Percentiles rank a stretch among this genome's conserved stretches.
phyloP scores from a whole-genome alignment of 257 asterid genomes.

The Solanum chaucha region DNA sequence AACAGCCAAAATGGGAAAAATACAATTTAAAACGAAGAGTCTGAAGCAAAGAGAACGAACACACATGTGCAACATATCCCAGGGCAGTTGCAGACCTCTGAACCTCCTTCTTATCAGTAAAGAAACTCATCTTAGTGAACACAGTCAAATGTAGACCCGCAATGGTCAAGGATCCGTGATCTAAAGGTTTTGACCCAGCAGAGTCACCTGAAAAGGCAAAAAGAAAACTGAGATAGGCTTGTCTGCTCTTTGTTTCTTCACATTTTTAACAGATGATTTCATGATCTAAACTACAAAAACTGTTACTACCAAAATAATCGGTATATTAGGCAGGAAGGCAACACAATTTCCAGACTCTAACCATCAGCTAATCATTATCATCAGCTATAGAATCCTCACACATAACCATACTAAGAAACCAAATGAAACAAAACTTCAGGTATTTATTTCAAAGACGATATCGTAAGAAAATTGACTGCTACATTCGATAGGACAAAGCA shows the following conservation, averaged over 20 bases:
- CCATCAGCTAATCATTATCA: background rate
- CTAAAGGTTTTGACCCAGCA: slow-evolving; percentile 59
- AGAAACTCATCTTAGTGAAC: slow-evolving; percentile 88
- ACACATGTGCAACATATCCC: slow-evolving; percentile 91
- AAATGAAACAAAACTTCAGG: background rate
- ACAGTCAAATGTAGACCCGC: slow-evolving; percentile 84
- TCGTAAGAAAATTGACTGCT: background rate
- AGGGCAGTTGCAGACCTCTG: slow-evolving; percentile 94
- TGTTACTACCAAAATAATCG: background rate
- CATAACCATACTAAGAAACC: background rate
- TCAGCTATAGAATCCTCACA: background rate
- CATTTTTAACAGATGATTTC: background rate
- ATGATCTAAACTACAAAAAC: background rate
- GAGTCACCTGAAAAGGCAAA: slow-evolving; percentile 38
- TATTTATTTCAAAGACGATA: background rate
- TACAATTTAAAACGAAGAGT: background rate
- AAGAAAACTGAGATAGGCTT: background rate
- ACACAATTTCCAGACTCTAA: background rate
- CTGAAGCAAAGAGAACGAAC: slow-evolving; percentile 29
- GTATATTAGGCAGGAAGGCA: background rate
- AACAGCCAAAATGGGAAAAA: background rate
- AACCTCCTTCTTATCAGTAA: slow-evolving; percentile 94
- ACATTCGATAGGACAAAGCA: background rate
- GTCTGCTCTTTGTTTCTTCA: background rate
- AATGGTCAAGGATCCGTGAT: slow-evolving; percentile 71